Conservation (phyloP, 2,329 filamentous ascomycete genomes). For the Elsinoe fawcettii region DNA sequence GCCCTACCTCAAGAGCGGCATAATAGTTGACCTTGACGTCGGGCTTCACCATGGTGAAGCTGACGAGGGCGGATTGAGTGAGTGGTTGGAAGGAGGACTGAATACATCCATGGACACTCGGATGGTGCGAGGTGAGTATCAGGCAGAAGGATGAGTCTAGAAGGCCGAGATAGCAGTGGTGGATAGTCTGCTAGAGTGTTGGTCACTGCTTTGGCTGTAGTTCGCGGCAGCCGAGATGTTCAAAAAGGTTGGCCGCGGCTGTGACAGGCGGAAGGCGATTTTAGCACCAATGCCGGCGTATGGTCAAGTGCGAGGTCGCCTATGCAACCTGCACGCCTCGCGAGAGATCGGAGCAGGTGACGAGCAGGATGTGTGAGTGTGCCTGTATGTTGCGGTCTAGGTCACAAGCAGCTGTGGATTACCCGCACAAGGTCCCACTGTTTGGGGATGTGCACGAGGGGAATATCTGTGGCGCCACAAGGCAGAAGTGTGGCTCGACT, state of each 20-base stretch:
- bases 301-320: neutral
- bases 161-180: neutral
- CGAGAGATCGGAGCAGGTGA: neutral
- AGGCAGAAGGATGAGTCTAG: neutral
- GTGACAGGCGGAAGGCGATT: neutral
- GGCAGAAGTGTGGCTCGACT: conserved; percentile 5
- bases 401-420: conserved; percentile 6
- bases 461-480: neutral
- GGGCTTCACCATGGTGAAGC: conserved; percentile 30
- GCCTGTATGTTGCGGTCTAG: conserved; percentile 8
- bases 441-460: neutral
- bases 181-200: neutral
- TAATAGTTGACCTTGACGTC: conserved; percentile 62
- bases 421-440: neutral
- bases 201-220: neutral
- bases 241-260: conserved; percentile 4
- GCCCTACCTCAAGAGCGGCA: conserved; percentile 66
- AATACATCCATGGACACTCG: neutral
- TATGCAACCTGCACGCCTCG: neutral
- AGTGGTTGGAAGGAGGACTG: neutral
- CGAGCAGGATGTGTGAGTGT: neutral
- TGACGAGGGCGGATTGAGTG: neutral
- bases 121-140: neutral
- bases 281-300: neutral
- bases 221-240: neutral